These are phyloP conservation scores for Xylaria sp. DNA, from an alignment of 2,329 filamentous ascomycete species.

Conservation along the genomic window DNA sequence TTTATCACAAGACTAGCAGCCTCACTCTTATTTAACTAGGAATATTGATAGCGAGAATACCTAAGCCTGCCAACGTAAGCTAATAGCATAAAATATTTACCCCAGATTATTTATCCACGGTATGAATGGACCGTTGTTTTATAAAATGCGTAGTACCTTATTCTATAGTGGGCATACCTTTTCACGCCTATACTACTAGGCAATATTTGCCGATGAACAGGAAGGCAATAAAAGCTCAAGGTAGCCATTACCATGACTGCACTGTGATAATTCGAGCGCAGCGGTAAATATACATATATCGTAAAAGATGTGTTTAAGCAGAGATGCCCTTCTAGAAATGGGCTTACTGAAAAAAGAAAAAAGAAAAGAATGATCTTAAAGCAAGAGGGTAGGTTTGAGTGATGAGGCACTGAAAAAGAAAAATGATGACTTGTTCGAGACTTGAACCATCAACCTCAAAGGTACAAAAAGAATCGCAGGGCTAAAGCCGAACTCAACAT, in stretches of 20 bases:
- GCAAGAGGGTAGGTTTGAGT: not conserved
- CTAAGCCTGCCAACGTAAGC: not conserved
- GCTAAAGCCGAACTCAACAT: not conserved
- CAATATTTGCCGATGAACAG: conserved; percentile 22
- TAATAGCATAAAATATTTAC: conserved; percentile 19
- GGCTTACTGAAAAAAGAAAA: not conserved
- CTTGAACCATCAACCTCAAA: not conserved
- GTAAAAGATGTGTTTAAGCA: not conserved
- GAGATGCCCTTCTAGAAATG: not conserved
- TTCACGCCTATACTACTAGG: conserved; percentile 4
- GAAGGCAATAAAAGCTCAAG: not conserved
- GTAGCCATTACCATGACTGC: not conserved
- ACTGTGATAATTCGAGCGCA: not conserved
- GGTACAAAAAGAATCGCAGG: not conserved
- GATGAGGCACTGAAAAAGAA: not conserved
- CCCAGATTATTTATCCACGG: conserved; percentile 23
- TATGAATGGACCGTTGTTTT: not conserved
- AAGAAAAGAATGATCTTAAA: not conserved
- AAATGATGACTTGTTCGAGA: not conserved
- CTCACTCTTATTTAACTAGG: not conserved
- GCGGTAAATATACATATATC: not conserved
- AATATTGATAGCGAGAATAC: not conserved
- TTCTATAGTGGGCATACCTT: not conserved
- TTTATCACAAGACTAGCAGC: not conserved
- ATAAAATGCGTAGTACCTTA: not conserved